Conservation (phyloP, 148 eudicot species). For the Cornus kousa region DNA sequence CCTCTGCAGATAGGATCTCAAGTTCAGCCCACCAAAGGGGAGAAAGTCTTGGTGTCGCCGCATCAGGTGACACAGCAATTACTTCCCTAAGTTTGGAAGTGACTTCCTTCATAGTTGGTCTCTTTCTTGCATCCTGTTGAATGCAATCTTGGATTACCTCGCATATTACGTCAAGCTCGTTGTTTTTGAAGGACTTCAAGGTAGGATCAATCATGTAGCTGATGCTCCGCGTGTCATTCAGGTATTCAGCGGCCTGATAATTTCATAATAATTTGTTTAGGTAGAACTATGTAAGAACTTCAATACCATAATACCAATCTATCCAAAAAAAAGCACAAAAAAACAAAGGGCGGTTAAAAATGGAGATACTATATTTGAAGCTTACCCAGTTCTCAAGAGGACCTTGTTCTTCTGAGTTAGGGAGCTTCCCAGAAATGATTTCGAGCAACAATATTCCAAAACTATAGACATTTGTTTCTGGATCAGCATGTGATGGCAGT, state of each 20-base stretch:
- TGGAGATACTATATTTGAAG: neutral
- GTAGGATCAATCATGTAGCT: slow-evolving; percentile 56
- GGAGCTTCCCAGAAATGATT: slow-evolving; percentile 70
- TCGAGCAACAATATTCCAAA: slow-evolving; percentile 85
- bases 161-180: slow-evolving; percentile 67
- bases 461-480: slow-evolving; percentile 57
- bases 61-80: slow-evolving; percentile 58
- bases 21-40: slow-evolving; percentile 99
- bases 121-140: slow-evolving; percentile 37
- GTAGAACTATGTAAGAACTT: neutral
- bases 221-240: slow-evolving; percentile 39
- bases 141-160: slow-evolving; percentile 62
- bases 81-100: slow-evolving; percentile 44
- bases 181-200: slow-evolving; percentile 52
- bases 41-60: slow-evolving; percentile 77
- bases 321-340: neutral
- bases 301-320: neutral
- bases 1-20: slow-evolving; percentile 80
- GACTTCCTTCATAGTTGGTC: slow-evolving; percentile 59
- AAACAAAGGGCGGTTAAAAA: neutral
- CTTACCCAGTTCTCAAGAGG: slow-evolving; percentile 70
- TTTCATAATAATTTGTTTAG: neutral
- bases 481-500: slow-evolving; percentile 37
- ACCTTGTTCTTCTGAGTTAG: slow-evolving; percentile 61
- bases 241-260: slow-evolving; percentile 49